Base-by-base conservation (phyloP, 2,329 filamentous ascomycete genomes). In the Arthrinium phaeospermum region DNA sequence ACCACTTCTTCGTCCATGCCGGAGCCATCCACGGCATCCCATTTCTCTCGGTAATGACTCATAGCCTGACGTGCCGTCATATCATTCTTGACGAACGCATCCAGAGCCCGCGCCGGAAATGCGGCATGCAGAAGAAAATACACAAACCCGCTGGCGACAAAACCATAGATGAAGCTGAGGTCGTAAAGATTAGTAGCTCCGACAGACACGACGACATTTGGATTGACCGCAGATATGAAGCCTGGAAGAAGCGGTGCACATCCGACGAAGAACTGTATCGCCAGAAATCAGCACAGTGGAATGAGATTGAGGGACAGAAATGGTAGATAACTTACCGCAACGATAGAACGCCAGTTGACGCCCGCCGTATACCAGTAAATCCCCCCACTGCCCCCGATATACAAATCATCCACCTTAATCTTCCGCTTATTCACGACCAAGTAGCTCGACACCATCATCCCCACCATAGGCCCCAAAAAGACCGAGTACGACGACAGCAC, bases 401-500 rank as follows among this genome's bases (percentile, higher is more conserved):
- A 85, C 0, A 83, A 75, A 27, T 81, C 80, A 14, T 80, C 77
- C 24, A 85, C 80, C 4, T 79, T 70, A 0, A 85, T 75, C 47
- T 79, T 77, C 2, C 83, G 81, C 1, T 80, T 79, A 1, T 77
- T 74, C 46, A 86, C 78, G 24, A 85, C 69, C 71, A 83, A 85
- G 76, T 86, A 86, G 72, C 86, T 80, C 72, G 79, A 81, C 3
- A 85, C 77, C 8, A 86, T 71, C 1, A 86, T 79, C 6, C 84
- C 85, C 0, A 82, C 81, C 53, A 86, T 85, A 6, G 83, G 75
- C 0, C 80, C 80, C 5, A 86, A 77, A 75, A 84, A 84, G 69
- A 83, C 82, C 69, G 84, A 82, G 72, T 85, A 86, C 1, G 81
- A 83, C 1, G 80, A 79, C 4, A 86, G 76, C 73, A 83, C 84